These are phyloP conservation scores for Beauveria sp. DNA, from an alignment of 2,329 filamentous ascomycete species.

Conservation along the genomic window DNA sequence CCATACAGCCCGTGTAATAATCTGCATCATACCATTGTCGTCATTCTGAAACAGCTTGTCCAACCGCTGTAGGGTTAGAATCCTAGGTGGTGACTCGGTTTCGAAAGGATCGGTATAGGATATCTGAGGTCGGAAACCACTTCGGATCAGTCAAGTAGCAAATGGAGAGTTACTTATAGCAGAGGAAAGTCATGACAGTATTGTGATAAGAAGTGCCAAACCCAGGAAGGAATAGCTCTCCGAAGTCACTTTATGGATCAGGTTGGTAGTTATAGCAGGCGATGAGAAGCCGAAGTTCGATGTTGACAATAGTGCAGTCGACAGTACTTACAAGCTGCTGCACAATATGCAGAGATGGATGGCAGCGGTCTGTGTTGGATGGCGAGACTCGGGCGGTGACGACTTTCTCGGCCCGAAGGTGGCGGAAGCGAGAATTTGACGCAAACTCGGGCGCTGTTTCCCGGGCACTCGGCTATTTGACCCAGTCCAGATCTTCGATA, in stretches of 20 bases:
- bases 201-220: too few species aligned
- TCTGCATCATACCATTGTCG: slow-evolving; percentile 41
- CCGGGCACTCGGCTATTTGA: neutral
- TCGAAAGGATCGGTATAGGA: neutral
- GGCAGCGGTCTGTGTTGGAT: neutral
- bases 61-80: neutral
- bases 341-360: neutral
- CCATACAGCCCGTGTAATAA: neutral
- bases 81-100: neutral
- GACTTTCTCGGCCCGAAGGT: slow-evolving; percentile 2
- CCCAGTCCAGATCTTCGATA: neutral
- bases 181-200: too few species aligned
- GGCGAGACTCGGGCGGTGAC: slow-evolving; percentile 7
- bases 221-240: too few species aligned
- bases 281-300: neutral
- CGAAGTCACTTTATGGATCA: neutral
- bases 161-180: neutral
- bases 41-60: slow-evolving; percentile 31
- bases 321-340: neutral
- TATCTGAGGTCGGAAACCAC: neutral
- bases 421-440: slow-evolving; percentile 1
- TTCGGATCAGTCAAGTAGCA: neutral
- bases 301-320: neutral
- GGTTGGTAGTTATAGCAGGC: neutral
- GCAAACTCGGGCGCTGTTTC: neutral